Base-by-base conservation (phyloP, 768 basidiomycete species). In the Chalciporus chontae region DNA sequence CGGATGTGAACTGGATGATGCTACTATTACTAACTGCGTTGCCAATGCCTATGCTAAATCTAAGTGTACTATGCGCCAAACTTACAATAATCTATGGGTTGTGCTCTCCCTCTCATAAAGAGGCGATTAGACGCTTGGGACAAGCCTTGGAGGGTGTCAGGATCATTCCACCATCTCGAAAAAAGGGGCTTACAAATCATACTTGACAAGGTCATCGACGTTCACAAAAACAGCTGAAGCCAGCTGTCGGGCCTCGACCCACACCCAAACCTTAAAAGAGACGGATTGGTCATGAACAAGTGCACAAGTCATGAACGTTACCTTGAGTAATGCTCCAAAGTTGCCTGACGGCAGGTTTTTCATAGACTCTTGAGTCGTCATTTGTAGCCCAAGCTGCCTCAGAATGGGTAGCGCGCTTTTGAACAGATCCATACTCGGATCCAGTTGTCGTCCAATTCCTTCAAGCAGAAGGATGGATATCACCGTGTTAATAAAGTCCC, bases 401-500 rank as follows among this genome's bases (percentile, higher is more conserved):
- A 99, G 67, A 59, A 98, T 97, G 14, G 96, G 96, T 60, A 98
- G 65, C 18, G 95, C 89, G 71, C 89, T 92, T 63, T 94, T 93
- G 77, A 99, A 97, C 51, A 99, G 67, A 71, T 99, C 96, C 69
- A 98, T 71, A 11, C 77, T 76, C 2, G 96, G 94, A 69, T 99
- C 94, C 55, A 99, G 67, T 71, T 88, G 93, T 51, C 95, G 73
- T 18, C 96, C 96, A 57, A 99, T 97, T 1, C 96, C 96, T 69
- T 99, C 96, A 47, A 99, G 73, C 36, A 99, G 68, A 47, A 99
- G 70, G 48, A 97, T 92, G 9, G 90, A 90, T 51, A 99, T 87
- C 52, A 99, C 93, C 0, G 96, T 98, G 69, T 99, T 99, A 64
- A 98, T 85, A 64, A 99, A 99, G 67, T 98, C 96, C 13, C 87